These are phyloP conservation scores for Pseudisothecium myosuroides DNA, from an alignment of 225 moss, liverwort and hornwort genomes.

Conservation along the genomic window DNA sequence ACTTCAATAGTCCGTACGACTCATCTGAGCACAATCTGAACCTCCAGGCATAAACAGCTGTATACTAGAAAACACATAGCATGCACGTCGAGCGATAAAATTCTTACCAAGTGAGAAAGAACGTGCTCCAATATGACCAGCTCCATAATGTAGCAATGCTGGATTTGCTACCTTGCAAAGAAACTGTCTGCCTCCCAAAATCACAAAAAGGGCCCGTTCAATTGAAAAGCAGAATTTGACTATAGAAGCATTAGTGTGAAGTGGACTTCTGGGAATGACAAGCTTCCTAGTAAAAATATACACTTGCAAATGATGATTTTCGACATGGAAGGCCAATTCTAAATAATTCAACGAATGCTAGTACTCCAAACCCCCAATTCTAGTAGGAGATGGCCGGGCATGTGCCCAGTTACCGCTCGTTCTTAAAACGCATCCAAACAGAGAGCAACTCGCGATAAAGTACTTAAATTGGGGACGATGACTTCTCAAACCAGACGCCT, in stretches of 20 bases:
- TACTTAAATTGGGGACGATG: background rate
- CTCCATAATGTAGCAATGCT: constrained; percentile 74
- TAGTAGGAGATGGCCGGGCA: background rate
- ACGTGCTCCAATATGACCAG: constrained; percentile 99
- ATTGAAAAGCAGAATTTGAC: background rate
- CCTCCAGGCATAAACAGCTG: background rate
- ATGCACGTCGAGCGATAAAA: background rate
- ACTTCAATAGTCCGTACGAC: background rate
- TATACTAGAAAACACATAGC: background rate
- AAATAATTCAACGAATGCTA: background rate
- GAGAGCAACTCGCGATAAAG: background rate
- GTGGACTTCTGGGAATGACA: background rate
- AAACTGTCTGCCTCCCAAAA: constrained; percentile 58
- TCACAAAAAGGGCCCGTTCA: constrained; percentile 8
- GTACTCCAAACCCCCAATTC: background rate
- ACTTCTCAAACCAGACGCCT: background rate
- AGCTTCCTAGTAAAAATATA: background rate
- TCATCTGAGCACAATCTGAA: background rate
- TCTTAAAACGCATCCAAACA: background rate
- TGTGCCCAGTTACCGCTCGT: background rate
- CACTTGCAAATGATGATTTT: background rate
- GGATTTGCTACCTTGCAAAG: constrained; percentile 41
- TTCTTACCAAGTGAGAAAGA: constrained; percentile 86
- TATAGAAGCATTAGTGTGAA: background rate
- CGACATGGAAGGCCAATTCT: background rate